Conservation (phyloP, 805 yeast species). For the Priceomyces medius region DNA sequence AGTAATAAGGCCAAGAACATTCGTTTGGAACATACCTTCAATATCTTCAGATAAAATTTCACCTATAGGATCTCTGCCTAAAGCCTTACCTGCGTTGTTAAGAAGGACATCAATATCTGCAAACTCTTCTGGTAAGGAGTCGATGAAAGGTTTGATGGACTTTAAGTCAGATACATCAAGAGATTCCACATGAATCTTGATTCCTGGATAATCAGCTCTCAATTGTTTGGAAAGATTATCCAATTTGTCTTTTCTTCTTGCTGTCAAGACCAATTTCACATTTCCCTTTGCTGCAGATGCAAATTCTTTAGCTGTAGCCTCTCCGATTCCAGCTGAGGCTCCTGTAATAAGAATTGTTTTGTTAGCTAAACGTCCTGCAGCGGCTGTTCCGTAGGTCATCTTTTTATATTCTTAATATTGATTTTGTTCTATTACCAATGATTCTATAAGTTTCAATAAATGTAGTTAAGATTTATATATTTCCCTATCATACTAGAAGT, state of each 20-base stretch:
- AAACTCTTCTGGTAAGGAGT: slow-evolving; percentile 56
- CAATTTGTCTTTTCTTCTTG: slow-evolving; percentile 70
- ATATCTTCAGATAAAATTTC: slow-evolving; percentile 62
- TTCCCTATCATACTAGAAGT: too few relatives aligned
- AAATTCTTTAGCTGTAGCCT: slow-evolving; percentile 84
- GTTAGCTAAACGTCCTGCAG: slow-evolving; percentile 77
- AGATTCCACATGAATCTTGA: slow-evolving; percentile 57
- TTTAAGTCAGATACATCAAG: slow-evolving; percentile 43
- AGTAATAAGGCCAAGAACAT: slow-evolving; percentile 81
- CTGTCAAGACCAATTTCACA: slow-evolving; percentile 68
- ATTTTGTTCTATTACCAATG: too few relatives aligned
- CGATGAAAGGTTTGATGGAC: slow-evolving; percentile 50
- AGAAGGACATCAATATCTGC: slow-evolving; percentile 63
- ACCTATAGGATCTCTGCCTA: slow-evolving; percentile 78
- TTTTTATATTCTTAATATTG: not conserved
- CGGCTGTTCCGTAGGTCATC: slow-evolving; percentile 69
- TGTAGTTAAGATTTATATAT: too few relatives aligned
- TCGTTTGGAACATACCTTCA: slow-evolving; percentile 76
- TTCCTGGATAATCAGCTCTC: slow-evolving; percentile 46
- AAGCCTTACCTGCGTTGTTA: slow-evolving; percentile 78
- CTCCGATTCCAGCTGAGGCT: slow-evolving; percentile 94
- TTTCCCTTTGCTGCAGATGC: slow-evolving; percentile 75
- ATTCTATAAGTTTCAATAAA: too few relatives aligned
- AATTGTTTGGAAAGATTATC: slow-evolving; percentile 49
- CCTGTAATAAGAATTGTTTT: slow-evolving; percentile 89